These are phyloP conservation scores for Ophiostoma australiae DNA, from an alignment of 2,329 filamentous ascomycete species.

Conservation along the genomic window DNA sequence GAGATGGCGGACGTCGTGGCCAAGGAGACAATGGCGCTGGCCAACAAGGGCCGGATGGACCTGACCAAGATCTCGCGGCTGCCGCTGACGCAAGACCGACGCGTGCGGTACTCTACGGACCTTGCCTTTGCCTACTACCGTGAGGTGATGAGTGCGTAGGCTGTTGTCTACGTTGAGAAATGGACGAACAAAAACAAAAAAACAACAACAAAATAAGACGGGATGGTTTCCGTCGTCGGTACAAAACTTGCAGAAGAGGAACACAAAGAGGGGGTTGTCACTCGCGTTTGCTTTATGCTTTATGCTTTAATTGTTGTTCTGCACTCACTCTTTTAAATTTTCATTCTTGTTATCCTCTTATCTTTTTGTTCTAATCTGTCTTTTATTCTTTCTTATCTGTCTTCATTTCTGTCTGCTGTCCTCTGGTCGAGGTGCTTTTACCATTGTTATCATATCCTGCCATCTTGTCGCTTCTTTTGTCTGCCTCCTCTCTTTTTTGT, in stretches of 20 bases:
- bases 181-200: not conserved
- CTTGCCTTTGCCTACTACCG: conserved; percentile 65
- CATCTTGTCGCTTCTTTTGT: not conserved
- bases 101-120: conserved; percentile 64
- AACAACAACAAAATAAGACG: not conserved
- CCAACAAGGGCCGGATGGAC: conserved; percentile 49
- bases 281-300: not conserved
- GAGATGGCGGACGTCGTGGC: conserved; percentile 77
- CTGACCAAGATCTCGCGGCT: conserved; percentile 51
- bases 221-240: not conserved
- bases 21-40: conserved; percentile 53
- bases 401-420: conserved; percentile 6
- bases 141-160: conserved; percentile 50
- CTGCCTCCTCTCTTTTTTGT: not conserved
- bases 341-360: not conserved
- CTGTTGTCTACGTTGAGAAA: not conserved
- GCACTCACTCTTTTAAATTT: not conserved
- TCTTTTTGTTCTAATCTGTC: conserved; percentile 2
- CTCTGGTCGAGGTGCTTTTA: not conserved
- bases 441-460: not conserved
- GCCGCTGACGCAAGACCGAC: conserved; percentile 67
- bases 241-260: not conserved
- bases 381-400: not conserved
- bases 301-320: not conserved
- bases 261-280: not conserved